phyloP scores from a whole-genome alignment of 306 rosid species.

The Vigna hirtella region DNA sequence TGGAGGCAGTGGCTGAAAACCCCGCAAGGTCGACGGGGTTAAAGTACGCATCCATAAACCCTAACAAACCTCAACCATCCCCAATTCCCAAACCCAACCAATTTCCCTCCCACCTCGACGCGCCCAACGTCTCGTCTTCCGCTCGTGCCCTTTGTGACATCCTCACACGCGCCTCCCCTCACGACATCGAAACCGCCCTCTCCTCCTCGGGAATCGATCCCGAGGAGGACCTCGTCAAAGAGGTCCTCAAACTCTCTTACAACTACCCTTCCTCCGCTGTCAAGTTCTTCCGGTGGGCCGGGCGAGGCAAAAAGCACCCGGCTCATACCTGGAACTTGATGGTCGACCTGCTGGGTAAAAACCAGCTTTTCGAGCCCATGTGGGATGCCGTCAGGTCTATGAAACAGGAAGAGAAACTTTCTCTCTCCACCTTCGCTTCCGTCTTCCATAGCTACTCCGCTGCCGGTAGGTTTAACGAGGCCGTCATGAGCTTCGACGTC shows the following conservation, averaged over 20 bases:
- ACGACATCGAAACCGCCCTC: conserved; percentile 57
- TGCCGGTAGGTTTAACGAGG: conserved; percentile 59
- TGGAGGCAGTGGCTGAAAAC: conserved; percentile 58
- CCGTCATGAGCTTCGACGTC: conserved; percentile 70
- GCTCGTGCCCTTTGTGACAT: conserved; percentile 58
- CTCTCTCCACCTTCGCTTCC: conserved; percentile 61
- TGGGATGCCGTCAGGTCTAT: conserved; percentile 79
- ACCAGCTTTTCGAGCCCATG: conserved; percentile 72
- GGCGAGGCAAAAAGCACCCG: conserved; percentile 51
- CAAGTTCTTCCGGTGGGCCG: conserved; percentile 82
- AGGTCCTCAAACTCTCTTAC: conserved; percentile 64
- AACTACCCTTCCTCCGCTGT: conserved; percentile 68
- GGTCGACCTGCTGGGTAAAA: conserved; percentile 70
- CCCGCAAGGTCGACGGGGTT: conserved; percentile 33
- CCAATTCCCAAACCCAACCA: conserved; percentile 46
- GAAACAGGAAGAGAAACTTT: conserved; percentile 61
- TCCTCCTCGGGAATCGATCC: conserved; percentile 57
- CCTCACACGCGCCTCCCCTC: conserved; percentile 59
- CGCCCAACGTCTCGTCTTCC: conserved; percentile 48
- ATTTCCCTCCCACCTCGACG: conserved; percentile 47
- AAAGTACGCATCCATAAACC: conserved; percentile 44
- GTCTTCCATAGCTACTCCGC: conserved; percentile 68
- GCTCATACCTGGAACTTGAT: conserved; percentile 71
- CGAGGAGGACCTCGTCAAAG: conserved; percentile 49
- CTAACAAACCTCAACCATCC: conserved; percentile 29